Percentiles rank a stretch among this genome's conserved stretches.
These are phyloP conservation scores for Stachybotrys elegans DNA, from an alignment of 2,329 filamentous ascomycete genomes.

Conservation along the genomic window DNA sequence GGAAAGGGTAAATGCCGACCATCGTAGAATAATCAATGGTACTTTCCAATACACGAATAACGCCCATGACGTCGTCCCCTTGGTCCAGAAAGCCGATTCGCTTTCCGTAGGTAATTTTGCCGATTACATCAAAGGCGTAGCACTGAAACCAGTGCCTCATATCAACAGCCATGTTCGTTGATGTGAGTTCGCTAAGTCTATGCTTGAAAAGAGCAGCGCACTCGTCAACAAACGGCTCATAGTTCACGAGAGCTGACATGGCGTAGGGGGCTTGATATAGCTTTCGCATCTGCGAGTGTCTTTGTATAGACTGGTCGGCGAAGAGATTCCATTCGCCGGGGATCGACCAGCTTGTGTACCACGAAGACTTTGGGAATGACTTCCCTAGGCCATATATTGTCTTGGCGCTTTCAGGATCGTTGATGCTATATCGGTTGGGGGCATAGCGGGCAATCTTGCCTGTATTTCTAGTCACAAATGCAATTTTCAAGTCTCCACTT, in stretches of 20 bases:
- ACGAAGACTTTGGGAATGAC: slow-evolving; percentile 25
- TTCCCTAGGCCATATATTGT: slow-evolving; percentile 25
- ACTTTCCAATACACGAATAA: slow-evolving; percentile 19
- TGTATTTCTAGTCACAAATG: neutral
- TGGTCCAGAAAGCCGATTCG: slow-evolving; percentile 30
- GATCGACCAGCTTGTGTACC: slow-evolving; percentile 23
- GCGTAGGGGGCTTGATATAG: slow-evolving; percentile 23
- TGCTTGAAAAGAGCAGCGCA: slow-evolving; percentile 21
- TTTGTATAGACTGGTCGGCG: slow-evolving; percentile 18
- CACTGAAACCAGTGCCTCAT: slow-evolving; percentile 30
- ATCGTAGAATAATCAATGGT: slow-evolving; percentile 17
- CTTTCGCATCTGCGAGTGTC: slow-evolving; percentile 19
- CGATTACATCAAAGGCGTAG: slow-evolving; percentile 36
- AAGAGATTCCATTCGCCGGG: slow-evolving; percentile 21
- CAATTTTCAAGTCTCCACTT: neutral
- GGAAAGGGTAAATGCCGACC: slow-evolving; percentile 15
- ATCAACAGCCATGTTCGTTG: slow-evolving; percentile 14
- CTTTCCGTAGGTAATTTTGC: slow-evolving; percentile 26
- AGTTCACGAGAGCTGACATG: slow-evolving; percentile 26
- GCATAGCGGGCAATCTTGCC: slow-evolving; percentile 38
- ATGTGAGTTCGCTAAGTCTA: slow-evolving; percentile 20
- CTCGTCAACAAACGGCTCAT: slow-evolving; percentile 27
- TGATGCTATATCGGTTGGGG: slow-evolving; percentile 41
- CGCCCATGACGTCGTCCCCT: slow-evolving; percentile 24
- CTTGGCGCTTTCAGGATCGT: slow-evolving; percentile 32